A percentile compares a stretch with the other conserved stretches of the same genome.
These are phyloP conservation scores for Anethum foeniculum DNA, from an alignment of 140 eudicot genomes.

Conservation along the genomic window DNA sequence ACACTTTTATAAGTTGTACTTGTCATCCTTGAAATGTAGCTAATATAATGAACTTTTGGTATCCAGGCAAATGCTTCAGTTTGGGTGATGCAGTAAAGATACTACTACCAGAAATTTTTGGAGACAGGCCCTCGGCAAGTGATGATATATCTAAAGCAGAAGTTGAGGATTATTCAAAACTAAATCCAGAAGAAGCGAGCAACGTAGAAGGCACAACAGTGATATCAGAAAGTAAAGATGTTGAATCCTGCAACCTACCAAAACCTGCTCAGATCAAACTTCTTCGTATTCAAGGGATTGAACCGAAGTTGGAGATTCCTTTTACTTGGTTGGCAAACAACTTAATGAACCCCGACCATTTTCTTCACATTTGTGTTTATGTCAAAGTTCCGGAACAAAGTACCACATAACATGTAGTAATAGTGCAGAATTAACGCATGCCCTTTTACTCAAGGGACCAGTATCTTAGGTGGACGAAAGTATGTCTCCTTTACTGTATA, in stretches of 20 bases:
- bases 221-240: constrained; percentile 18
- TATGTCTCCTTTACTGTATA: constrained; percentile 17
- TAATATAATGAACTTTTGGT: background rate
- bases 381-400: constrained; percentile 41
- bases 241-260: constrained; percentile 16
- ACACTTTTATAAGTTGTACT: background rate
- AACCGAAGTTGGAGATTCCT: constrained; percentile 72
- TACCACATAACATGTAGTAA: constrained; percentile 18
- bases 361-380: constrained; percentile 80
- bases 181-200: constrained; percentile 25
- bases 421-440: background rate
- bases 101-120: constrained; percentile 62
- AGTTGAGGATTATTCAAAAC: constrained; percentile 20
- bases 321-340: constrained; percentile 90
- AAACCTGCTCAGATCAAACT: constrained; percentile 46
- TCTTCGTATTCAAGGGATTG: constrained; percentile 80
- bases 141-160: constrained; percentile 17
- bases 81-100: constrained; percentile 66
- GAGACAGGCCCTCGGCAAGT: constrained; percentile 16
- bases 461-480: background rate
- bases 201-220: constrained; percentile 18
- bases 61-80: constrained; percentile 63
- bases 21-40: background rate
- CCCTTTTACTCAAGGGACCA: background rate
- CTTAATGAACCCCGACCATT: constrained; percentile 82